phyloP scores from a whole-genome alignment of 768 basidiomycete species.

The Leucosporidium scottii region DNA sequence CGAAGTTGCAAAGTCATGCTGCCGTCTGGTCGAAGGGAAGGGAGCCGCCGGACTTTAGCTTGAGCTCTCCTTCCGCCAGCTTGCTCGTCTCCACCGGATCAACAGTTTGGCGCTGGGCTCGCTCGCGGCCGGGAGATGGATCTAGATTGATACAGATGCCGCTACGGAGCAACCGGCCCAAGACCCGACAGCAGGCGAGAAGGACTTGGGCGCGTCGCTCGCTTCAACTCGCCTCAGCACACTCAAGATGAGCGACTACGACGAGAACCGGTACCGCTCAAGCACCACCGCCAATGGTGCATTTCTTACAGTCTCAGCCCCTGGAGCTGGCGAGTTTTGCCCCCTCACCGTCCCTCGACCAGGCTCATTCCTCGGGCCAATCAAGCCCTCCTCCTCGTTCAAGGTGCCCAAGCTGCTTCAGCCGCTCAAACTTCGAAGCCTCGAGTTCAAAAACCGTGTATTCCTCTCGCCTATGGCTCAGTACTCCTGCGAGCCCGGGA shows the following conservation, averaged over 20 bases:
- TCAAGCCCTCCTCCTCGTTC: neutral
- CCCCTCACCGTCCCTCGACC: neutral
- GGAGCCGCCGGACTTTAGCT: too few species aligned
- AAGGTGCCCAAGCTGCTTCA: neutral
- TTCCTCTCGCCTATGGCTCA: constrained; percentile 1
- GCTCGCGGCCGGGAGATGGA: too few species aligned
- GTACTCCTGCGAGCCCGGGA: neutral
- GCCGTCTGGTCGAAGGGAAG: too few species aligned
- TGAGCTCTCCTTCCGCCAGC: too few species aligned
- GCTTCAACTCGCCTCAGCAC: neutral
- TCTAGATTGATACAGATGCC: too few species aligned
- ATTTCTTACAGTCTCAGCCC: neutral
- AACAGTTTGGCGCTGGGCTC: too few species aligned
- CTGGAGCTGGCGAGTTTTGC: neutral
- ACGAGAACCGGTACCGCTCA: neutral
- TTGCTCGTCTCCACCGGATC: too few species aligned
- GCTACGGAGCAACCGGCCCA: too few species aligned
- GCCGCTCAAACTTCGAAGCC: neutral
- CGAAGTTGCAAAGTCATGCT: too few species aligned
- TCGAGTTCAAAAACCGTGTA: neutral
- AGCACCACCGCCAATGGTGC: neutral
- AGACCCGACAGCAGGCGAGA: too few species aligned
- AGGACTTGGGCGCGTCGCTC: too few species aligned
- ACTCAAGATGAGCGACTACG: neutral
- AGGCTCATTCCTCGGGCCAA: neutral